phyloP scores from a whole-genome alignment of 129 eudicot genomes.

The Pulicaria dysenterica region DNA sequence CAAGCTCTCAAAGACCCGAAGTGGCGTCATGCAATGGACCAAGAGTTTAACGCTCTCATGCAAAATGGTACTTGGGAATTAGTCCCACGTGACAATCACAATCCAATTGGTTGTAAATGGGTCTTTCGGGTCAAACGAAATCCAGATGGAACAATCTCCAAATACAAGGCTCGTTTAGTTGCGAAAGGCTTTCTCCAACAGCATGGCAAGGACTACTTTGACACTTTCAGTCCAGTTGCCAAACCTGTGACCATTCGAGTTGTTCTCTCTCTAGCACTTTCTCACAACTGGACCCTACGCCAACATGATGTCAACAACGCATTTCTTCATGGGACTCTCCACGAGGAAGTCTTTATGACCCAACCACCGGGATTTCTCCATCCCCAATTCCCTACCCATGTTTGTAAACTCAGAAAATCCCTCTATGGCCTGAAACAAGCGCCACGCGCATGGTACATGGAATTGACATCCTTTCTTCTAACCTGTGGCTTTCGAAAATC shows the following conservation, averaged over 20 bases:
- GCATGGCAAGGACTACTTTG: neutral
- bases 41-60: neutral
- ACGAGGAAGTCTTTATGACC: no score
- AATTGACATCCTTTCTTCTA: no score
- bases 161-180: neutral
- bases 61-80: neutral
- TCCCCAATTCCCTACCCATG: no score
- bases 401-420: no score
- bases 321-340: no score
- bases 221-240: neutral
- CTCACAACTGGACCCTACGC: neutral
- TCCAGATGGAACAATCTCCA: neutral
- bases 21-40: neutral
- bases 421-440: no score
- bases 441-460: no score
- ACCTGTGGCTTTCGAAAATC: no score
- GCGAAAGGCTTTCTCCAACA: neutral
- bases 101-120: neutral
- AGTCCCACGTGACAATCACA: neutral
- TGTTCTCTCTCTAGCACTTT: neutral
- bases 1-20: neutral
- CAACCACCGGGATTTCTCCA: no score
- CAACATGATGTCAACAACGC: no score
- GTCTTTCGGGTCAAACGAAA: no score
- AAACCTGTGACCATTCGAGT: neutral